Evolutionary conservation across 2,329 filamentous ascomycete species (phyloP), one percentile per base, ranked within the genome.

Genomic region (Cadophora luteo-olivacea): DNA sequence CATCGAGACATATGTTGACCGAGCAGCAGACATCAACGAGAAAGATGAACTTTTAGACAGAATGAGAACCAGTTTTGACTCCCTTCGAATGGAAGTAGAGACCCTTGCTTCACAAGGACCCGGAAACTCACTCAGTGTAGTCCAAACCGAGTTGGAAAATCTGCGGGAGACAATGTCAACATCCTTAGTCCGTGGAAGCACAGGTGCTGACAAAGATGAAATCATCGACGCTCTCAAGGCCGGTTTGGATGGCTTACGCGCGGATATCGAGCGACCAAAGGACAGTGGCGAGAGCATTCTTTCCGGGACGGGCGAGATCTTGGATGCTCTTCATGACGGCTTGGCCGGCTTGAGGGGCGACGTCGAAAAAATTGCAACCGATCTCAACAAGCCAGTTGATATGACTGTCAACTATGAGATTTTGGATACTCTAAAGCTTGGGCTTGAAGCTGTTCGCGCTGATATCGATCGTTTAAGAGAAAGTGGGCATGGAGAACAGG

Each of bases 271-370:
- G 32, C 65, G 70, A 41, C 73, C 74, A 19, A 71, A 73, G n/a
- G 72, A 74, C 24, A 72, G 68, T 36, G 73, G 74, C 51, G 77
- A 78, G 54, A 76, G 74, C 63, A 66, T 74, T 64, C 57, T 74
- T 25, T 75, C 75, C 19, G 93, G 94, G 72, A 95, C 93, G 0
- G 92, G 93, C 63, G 94, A 97, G 76, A 92, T 97, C 12, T 84
- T 98, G 1, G 93, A 97, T 77, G 92, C 94, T 0, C 84, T 98
- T 65, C 94, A 97, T 68, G 94, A 97, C 78, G 94, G 94, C 1
- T 85, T 98, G 7, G 89, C 92, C 70, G 89, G 91, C 60, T 84
- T 98, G 9, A 89, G 92, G 32, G 84, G 85, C 33, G 91, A 93
- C 70, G 91, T 98, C 67, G 94, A 97, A 68, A 86, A 84, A 76